A percentile compares a stretch with the other conserved stretches of the same genome.
Conservation (phyloP, 1,284 basidiomycete genomes). For the Puccinia polysora region DNA sequence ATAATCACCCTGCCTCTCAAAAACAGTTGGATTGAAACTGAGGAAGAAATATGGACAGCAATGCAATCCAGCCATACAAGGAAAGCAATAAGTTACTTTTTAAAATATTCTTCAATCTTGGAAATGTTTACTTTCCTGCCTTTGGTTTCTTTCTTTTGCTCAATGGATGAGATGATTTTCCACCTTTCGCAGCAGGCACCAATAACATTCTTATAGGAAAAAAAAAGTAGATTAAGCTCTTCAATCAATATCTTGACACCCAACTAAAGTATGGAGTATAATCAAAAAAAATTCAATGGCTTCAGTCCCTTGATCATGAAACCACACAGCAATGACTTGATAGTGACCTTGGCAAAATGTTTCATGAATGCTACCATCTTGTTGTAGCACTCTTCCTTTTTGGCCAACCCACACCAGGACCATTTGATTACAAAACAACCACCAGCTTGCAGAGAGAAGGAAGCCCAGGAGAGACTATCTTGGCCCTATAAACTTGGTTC, state of each 20-base stretch:
- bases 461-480: not conserved
- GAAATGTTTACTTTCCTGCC: conserved; percentile 49
- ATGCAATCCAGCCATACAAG: not conserved
- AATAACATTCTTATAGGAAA: conserved; percentile 98
- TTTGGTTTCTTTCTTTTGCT: conserved; percentile 54
- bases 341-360: conserved; percentile 30
- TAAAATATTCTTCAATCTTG: conserved; percentile 51
- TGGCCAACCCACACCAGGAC: not conserved
- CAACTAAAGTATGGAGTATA: conserved; percentile 2
- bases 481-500: conserved; percentile 30
- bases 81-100: conserved; percentile 45
- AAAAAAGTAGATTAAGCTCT: conserved; percentile 59
- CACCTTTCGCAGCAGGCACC: conserved; percentile 54
- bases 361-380: conserved; percentile 30
- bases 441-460: not conserved
- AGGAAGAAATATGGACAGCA: not conserved
- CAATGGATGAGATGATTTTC: conserved; percentile 54
- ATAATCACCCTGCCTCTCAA: conserved; percentile 58
- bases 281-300: not conserved
- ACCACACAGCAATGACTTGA: not conserved
- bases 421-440: not conserved
- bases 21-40: too few species aligned
- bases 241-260: conserved; percentile 23
- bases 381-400: conserved; percentile 21
- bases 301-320: not conserved